Percentiles rank a stretch among this genome's conserved stretches.
phyloP scores from a whole-genome alignment of 768 basidiomycete species.

The Trametes cingulata region DNA sequence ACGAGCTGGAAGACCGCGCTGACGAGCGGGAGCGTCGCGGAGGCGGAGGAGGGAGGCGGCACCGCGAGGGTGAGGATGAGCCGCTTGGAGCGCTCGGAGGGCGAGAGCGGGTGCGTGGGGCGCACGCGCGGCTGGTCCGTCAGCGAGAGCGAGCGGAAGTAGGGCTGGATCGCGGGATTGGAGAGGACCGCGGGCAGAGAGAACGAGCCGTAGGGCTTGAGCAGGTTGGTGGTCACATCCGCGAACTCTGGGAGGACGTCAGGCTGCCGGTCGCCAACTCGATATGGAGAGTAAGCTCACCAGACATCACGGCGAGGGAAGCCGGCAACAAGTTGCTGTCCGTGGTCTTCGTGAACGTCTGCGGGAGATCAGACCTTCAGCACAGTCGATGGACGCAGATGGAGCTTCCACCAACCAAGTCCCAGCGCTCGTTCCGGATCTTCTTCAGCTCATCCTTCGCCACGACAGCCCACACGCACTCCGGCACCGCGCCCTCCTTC shows the following conservation, averaged over 20 bases:
- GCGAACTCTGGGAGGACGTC: slow-evolving; percentile 61
- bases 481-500: slow-evolving; percentile 41
- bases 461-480: slow-evolving; percentile 84
- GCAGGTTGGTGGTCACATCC: slow-evolving; percentile 77
- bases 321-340: slow-evolving; percentile 65
- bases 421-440: slow-evolving; percentile 78
- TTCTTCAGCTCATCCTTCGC: slow-evolving; percentile 74
- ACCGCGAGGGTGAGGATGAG: slow-evolving; percentile 67
- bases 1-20: slow-evolving; percentile 72
- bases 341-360: slow-evolving; percentile 83
- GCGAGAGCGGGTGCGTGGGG: slow-evolving; percentile 52
- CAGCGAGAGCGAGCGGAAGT: slow-evolving; percentile 87
- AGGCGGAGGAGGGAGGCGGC: slow-evolving; percentile 50
- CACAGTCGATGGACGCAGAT: no score
- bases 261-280: not conserved
- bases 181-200: slow-evolving; percentile 59
- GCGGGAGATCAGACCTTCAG: slow-evolving; percentile 1
- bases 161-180: slow-evolving; percentile 63
- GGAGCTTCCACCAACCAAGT: slow-evolving; percentile 59
- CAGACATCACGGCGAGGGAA: slow-evolving; percentile 74
- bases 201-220: slow-evolving; percentile 56
- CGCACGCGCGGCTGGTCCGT: slow-evolving; percentile 84
- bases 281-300: slow-evolving; percentile 35
- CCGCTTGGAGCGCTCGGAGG: slow-evolving; percentile 64
- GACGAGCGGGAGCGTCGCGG: slow-evolving; percentile 60